Conservation (phyloP, 768 basidiomycete genomes). For the Russula olivacea region DNA sequence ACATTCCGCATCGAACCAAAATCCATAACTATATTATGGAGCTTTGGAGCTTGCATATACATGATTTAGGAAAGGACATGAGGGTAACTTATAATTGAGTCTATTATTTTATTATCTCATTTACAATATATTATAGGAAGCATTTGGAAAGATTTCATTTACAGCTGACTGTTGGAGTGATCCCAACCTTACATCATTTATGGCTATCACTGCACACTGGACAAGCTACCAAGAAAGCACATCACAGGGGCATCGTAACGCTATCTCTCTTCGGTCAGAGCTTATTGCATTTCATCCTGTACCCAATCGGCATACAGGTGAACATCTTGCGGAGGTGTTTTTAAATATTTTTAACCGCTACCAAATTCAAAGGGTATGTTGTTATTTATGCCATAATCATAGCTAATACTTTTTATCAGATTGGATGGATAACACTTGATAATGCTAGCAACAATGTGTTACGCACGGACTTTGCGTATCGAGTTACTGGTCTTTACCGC, state of each 20-base stretch:
- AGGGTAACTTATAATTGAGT: neutral
- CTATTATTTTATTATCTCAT: too few species aligned
- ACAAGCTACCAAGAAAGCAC: conserved; percentile 16
- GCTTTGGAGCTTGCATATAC: neutral
- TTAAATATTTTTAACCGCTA: too few species aligned
- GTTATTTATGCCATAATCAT: too few species aligned
- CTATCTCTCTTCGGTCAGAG: conserved; percentile 21
- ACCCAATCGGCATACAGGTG: conserved; percentile 36
- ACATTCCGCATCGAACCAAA: neutral
- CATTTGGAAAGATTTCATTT: neutral
- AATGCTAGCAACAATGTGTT: conserved; percentile 31
- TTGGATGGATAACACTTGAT: conserved; percentile 36
- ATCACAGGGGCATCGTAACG: conserved; percentile 18
- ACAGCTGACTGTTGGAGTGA: neutral
- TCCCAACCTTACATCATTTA: neutral
- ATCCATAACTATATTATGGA: neutral
- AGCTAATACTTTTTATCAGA: conserved; percentile 27
- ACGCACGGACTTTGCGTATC: too few species aligned
- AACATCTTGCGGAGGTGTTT: conserved; percentile 29
- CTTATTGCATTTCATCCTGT: conserved; percentile 36
- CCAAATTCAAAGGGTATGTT: too few species aligned
- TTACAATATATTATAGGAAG: neutral
- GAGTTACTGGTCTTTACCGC: too few species aligned
- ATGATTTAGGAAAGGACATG: neutral
- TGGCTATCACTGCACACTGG: conserved; percentile 31